Evolutionary conservation across 164 flowering plant genomes (phyloP).

Genomic region (Houttuynia cordata): DNA sequence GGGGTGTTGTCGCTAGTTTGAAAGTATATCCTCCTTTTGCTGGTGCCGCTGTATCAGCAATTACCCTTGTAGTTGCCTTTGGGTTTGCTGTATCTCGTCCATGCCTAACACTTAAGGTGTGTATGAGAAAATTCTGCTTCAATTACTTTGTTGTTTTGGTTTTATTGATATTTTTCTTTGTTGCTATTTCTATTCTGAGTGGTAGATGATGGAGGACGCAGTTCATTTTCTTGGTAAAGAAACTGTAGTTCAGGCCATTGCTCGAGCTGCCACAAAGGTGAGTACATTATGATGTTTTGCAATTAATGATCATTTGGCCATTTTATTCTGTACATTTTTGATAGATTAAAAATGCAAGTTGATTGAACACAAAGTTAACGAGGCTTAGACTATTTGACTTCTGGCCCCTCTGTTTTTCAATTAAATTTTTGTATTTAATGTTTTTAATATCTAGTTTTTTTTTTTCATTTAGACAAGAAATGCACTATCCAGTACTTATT

Average conservation of each 20-base stretch:
- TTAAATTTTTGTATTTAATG: no score
- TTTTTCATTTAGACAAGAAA: slow-evolving; percentile 67
- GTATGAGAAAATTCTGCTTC: slow-evolving; percentile 5
- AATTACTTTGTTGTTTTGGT: background rate
- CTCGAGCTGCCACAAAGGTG: slow-evolving; percentile 96
- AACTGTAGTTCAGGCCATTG: slow-evolving; percentile 87
- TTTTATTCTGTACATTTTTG: background rate
- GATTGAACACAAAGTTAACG: background rate
- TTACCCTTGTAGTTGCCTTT: slow-evolving; percentile 93
- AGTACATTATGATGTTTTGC: slow-evolving; percentile 3
- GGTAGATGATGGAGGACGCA: slow-evolving; percentile 96
- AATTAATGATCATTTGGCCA: no score
- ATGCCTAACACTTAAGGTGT: slow-evolving; percentile 87
- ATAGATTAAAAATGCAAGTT: background rate
- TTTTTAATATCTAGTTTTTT: background rate
- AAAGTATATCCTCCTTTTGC: slow-evolving; percentile 93
- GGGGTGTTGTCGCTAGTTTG: slow-evolving; percentile 99
- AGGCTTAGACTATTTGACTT: background rate
- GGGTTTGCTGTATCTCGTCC: slow-evolving; percentile 99
- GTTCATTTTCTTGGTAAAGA: slow-evolving; percentile 90
- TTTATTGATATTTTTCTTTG: background rate
- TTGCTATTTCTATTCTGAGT: background rate
- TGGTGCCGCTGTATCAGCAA: slow-evolving; percentile 99
- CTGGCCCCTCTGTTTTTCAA: background rate
- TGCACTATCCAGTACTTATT: slow-evolving; percentile 96